Conservation (phyloP, 2,329 filamentous ascomycete genomes). For the Curvularia eragrostidis region DNA sequence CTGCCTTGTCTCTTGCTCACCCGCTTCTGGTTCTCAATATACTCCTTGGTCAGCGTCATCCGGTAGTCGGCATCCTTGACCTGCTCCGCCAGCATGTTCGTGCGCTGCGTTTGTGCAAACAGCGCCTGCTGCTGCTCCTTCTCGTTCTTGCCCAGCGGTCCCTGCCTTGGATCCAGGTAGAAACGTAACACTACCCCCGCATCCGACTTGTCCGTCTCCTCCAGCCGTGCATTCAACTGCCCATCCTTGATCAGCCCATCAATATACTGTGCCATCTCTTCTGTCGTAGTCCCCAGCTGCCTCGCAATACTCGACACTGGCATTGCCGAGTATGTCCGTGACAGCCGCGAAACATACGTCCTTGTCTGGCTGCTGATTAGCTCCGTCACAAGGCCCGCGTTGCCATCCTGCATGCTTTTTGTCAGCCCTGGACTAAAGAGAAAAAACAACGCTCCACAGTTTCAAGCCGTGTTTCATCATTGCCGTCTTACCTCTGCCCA, state of each 20-base stretch:
- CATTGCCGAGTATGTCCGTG: conserved; percentile 72
- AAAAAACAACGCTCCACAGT: conserved; percentile 16
- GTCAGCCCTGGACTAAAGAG: conserved; percentile 28
- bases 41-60: conserved; percentile 65
- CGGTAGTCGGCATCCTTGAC: conserved; percentile 63
- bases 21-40: conserved; percentile 61
- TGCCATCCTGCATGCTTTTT: conserved; percentile 65
- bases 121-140: conserved; percentile 55
- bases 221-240: conserved; percentile 60
- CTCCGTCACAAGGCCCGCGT: conserved; percentile 72
- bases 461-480: conserved; percentile 21
- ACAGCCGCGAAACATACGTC: conserved; percentile 76
- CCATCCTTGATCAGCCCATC: conserved; percentile 60
- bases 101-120: conserved; percentile 57
- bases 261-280: conserved; percentile 61
- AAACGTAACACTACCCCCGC: conserved; percentile 62
- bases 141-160: conserved; percentile 49
- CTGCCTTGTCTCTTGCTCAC: conserved; percentile 52
- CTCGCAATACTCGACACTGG: conserved; percentile 62
- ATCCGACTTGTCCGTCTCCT: conserved; percentile 50
- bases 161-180: conserved; percentile 48
- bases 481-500: conserved; percentile 64
- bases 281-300: conserved; percentile 58
- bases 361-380: conserved; percentile 74
- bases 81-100: conserved; percentile 59